Percentiles rank a stretch among this genome's conserved stretches.
Conservation (phyloP, 2,329 filamentous ascomycete species). For the Hawksworthiomyces lignivorus region DNA sequence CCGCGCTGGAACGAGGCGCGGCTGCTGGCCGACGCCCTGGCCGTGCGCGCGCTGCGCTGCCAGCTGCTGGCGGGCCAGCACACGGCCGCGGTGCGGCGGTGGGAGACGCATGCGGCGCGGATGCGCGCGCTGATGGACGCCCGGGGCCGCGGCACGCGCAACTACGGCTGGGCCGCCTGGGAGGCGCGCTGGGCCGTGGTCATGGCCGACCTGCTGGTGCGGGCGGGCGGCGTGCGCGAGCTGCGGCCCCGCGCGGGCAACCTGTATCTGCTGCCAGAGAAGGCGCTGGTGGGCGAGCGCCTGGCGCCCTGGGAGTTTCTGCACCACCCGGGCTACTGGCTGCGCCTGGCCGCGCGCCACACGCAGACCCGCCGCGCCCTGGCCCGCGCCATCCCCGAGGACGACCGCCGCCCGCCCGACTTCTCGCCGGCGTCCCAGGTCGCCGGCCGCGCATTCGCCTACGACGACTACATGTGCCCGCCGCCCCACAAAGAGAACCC, state of each 20-base stretch:
- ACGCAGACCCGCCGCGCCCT: conserved; percentile 43
- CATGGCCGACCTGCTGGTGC: conserved; percentile 55
- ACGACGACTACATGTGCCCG: conserved; percentile 61
- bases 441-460: conserved; percentile 45
- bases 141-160: conserved; percentile 74
- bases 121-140: conserved; percentile 73
- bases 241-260: conserved; percentile 35
- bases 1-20: conserved; percentile 89
- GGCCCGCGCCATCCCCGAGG: conserved; percentile 50
- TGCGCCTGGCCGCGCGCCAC: conserved; percentile 52
- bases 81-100: conserved; percentile 71
- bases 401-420: conserved; percentile 47
- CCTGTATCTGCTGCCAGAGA: conserved; percentile 51
- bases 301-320: conserved; percentile 56
- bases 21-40: conserved; percentile 72
- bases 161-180: conserved; percentile 94
- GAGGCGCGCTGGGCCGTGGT: conserved; percentile 63
- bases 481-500: conserved; percentile 55
- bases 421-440: conserved; percentile 37
- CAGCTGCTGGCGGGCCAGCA: conserved; percentile 72
- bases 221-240: conserved; percentile 42
- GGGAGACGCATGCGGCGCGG: conserved; percentile 68
- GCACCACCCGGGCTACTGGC: conserved; percentile 63
- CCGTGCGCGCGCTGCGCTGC: conserved; percentile 74
- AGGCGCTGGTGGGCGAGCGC: conserved; percentile 48